These are phyloP conservation scores for Exserohilum rostratum DNA, from an alignment of 2,329 filamentous ascomycete genomes.

Conservation along the genomic window DNA sequence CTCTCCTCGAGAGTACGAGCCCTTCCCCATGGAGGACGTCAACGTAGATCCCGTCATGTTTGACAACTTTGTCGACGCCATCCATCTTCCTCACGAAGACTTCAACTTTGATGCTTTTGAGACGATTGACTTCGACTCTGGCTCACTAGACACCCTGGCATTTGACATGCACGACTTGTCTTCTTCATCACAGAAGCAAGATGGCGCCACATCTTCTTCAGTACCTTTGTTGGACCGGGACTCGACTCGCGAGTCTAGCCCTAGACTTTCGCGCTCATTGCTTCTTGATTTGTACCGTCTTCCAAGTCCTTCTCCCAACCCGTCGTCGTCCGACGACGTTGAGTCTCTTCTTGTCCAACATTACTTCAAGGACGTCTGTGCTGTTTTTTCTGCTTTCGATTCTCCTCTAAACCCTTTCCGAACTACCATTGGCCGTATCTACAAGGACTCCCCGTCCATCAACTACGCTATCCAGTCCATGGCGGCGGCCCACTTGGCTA, in stretches of 20 bases:
- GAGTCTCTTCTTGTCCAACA: constrained; percentile 66
- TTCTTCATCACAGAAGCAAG: constrained; percentile 20
- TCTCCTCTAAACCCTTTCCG: constrained; percentile 67
- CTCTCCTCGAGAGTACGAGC: constrained; percentile 32
- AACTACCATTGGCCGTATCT: constrained; percentile 63
- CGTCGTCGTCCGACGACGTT: constrained; percentile 51
- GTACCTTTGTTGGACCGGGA: constrained; percentile 21
- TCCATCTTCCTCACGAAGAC: constrained; percentile 31
- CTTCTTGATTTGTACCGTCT: constrained; percentile 48
- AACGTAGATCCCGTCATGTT: constrained; percentile 33
- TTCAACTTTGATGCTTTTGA: constrained; percentile 36
- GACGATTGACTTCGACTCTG: constrained; percentile 34
- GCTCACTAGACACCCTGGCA: constrained; percentile 25
- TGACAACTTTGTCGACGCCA: constrained; percentile 32
- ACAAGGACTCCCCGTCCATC: constrained; percentile 64
- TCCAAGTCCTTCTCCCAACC: constrained; percentile 41
- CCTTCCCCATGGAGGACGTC: constrained; percentile 34
- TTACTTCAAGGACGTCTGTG: constrained; percentile 68
- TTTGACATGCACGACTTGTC: constrained; percentile 27
- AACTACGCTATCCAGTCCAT: constrained; percentile 68
- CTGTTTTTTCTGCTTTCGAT: constrained; percentile 69
- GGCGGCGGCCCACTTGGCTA: constrained; percentile 66
- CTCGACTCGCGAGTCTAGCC: constrained; percentile 30
- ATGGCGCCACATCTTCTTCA: constrained; percentile 18
- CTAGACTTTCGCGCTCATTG: constrained; percentile 47